phyloP scores from a whole-genome alignment of 345 rosid genomes.

The Pugionium cornutum region DNA sequence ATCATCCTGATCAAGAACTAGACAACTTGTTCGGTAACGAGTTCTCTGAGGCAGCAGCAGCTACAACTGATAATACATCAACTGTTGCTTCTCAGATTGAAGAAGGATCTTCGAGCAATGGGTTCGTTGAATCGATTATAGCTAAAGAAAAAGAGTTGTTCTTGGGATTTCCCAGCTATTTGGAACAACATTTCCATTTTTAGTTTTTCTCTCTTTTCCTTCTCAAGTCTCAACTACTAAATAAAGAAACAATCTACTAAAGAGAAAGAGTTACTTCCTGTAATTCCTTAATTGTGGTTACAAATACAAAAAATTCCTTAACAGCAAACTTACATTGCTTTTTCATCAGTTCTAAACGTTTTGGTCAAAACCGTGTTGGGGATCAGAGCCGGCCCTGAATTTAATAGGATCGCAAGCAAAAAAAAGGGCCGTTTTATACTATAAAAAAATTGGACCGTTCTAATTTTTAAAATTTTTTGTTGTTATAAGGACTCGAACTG shows the following conservation, averaged over 20 bases:
- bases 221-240: slow-evolving; percentile 13
- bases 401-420: no score
- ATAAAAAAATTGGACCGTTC: no score
- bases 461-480: no score
- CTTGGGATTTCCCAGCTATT: slow-evolving; percentile 62
- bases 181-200: slow-evolving; percentile 54
- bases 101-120: slow-evolving; percentile 32
- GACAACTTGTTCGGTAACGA: slow-evolving; percentile 35
- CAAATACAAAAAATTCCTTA: not conserved
- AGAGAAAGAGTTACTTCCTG: slow-evolving; percentile 6
- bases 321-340: slow-evolving; percentile 41
- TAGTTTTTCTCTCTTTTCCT: slow-evolving; percentile 19
- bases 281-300: not conserved
- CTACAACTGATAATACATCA: slow-evolving; percentile 29
- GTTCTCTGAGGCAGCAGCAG: slow-evolving; percentile 39
- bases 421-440: no score
- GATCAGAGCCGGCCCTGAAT: no score
- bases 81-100: slow-evolving; percentile 18
- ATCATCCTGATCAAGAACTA: slow-evolving; percentile 38
- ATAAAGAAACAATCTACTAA: slow-evolving; percentile 28
- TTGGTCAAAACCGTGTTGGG: slow-evolving; percentile 60
- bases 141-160: slow-evolving; percentile 66
- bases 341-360: slow-evolving; percentile 52
- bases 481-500: no score
- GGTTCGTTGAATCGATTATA: slow-evolving; percentile 66